Evolutionary conservation across 106 monocot species (phyloP), one percentile per base, ranked within the genome.

Genomic region (Narthecium ossifragum): DNA sequence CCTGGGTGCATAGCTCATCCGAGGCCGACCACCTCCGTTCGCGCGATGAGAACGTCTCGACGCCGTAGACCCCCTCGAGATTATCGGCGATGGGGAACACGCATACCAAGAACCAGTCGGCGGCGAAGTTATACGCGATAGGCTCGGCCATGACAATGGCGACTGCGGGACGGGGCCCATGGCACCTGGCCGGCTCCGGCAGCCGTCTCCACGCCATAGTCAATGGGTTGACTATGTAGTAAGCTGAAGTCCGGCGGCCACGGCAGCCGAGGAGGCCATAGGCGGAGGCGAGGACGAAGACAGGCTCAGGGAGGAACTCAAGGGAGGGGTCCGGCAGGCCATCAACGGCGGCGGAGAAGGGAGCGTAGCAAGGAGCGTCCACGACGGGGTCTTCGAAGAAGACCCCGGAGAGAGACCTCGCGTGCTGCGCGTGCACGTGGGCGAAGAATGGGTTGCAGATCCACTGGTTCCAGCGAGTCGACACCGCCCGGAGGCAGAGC

Each of bases 21-120:
- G 60, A 66, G 3, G 6, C 17, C 29, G 6, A 4, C 80, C 80
- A 80, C 21, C 1, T 18, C 60, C 66, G 48, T 2, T 34, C 21
- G 6, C 22, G 28, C 5, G 80, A 80, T 5, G 75, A 71, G 60
- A 80, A 80, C 28, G 55, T 27, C 62, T 75, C 66, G 61, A 75
- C 75, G 8, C 63, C 57, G 30, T 62, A 80, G 17, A 45, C 20
- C 6, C 75, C 80, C 1, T 14, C 5, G 0, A 43, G 43, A 43
- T 43, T 18, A 43, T 11, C 39, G 14, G 14, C 2, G 47, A 75
- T 48, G 15, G 12, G 36, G 37, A 8, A 66, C 30, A 61, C 70
- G 33, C 58, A 48, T 11, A 75, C 70, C 6, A 80, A 17, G 25
- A 13, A 27, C 57, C 66, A 80, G 40, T 71, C 66, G 14, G 27